Conservation (phyloP, 1,284 basidiomycete species). For the Heterobasidion irregulare region DNA sequence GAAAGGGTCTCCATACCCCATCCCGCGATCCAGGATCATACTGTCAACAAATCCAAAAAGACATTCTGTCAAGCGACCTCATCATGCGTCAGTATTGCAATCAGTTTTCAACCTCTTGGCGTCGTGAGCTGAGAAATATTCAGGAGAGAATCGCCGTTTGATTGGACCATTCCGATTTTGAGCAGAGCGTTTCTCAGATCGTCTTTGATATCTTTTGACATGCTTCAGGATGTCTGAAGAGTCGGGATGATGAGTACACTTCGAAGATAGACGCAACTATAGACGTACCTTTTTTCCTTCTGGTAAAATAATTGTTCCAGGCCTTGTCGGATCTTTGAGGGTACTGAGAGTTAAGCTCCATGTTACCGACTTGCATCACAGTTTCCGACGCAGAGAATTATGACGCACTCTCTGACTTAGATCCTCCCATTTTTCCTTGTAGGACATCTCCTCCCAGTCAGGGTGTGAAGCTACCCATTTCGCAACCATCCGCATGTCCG, state of each 20-base stretch:
- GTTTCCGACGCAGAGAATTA: too few relatives aligned
- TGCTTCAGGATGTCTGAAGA: background rate
- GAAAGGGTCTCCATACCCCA: background rate
- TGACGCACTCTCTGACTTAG: too few relatives aligned
- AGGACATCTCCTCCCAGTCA: slow-evolving; percentile 33
- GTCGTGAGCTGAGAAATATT: too few relatives aligned
- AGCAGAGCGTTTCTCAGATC: background rate
- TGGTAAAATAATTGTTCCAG: slow-evolving; percentile 35
- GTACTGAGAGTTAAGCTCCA: slow-evolving; percentile 34
- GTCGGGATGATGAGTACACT: background rate
- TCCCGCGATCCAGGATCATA: background rate
- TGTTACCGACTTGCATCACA: too few relatives aligned
- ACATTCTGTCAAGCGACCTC: too few relatives aligned
- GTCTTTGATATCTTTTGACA: background rate
- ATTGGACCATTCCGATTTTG: background rate
- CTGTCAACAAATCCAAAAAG: too few relatives aligned
- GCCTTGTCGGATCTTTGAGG: slow-evolving; percentile 45
- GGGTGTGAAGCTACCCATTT: slow-evolving; percentile 39
- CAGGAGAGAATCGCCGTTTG: too few relatives aligned
- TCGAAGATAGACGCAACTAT: background rate
- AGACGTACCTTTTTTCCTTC: background rate
- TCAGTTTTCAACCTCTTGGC: too few relatives aligned
- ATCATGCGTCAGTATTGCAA: too few relatives aligned
- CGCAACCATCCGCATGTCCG: slow-evolving; percentile 51
- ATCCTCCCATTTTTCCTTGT: slow-evolving; percentile 37